These are phyloP conservation scores for Choanephora cucurbitarum DNA, from an alignment of 371 early-diverging fungal species.

Conservation along the genomic window DNA sequence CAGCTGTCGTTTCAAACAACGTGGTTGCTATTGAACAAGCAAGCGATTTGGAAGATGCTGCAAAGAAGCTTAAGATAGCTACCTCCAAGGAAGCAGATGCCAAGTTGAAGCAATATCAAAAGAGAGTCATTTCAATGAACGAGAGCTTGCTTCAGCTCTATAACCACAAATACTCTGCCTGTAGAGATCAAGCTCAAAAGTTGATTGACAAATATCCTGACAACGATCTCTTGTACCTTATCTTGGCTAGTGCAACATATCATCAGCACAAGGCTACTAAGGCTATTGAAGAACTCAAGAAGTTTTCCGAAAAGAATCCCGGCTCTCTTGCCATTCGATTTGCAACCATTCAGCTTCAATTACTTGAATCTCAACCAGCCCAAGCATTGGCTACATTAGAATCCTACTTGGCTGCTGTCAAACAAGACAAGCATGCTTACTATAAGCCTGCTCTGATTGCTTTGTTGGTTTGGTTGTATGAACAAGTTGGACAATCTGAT, in stretches of 20 bases:
- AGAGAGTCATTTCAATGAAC: conserved; percentile 69
- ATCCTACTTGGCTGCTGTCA: conserved; percentile 37
- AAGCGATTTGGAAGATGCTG: conserved; percentile 60
- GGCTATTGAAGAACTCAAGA: conserved; percentile 63
- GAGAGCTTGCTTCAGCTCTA: conserved; percentile 62
- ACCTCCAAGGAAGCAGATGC: conserved; percentile 57
- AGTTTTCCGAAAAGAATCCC: conserved; percentile 43
- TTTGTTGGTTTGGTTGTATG: conserved; percentile 71
- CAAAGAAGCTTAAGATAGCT: conserved; percentile 60
- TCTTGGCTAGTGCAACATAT: conserved; percentile 60
- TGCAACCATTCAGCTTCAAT: conserved; percentile 65
- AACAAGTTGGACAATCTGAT: conserved; percentile 62
- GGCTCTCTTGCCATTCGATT: conserved; percentile 63
- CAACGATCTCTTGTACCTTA: conserved; percentile 59
- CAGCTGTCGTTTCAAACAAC: conserved; percentile 74
- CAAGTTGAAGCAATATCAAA: conserved; percentile 65
- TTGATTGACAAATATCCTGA: conserved; percentile 62
- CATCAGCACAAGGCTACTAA: conserved; percentile 56
- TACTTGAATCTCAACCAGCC: conserved; percentile 53
- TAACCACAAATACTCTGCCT: conserved; percentile 49
- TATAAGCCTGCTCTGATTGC: conserved; percentile 71
- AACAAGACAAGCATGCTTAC: conserved; percentile 27
- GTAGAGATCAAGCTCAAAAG: conserved; percentile 54
- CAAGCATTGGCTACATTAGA: conserved; percentile 56
- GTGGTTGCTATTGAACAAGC: conserved; percentile 58